Percentiles rank a stretch among this genome's conserved stretches.
These are phyloP conservation scores for Digitaria exilis DNA, from an alignment of 202 grass and related monocot species.

Conservation along the genomic window DNA sequence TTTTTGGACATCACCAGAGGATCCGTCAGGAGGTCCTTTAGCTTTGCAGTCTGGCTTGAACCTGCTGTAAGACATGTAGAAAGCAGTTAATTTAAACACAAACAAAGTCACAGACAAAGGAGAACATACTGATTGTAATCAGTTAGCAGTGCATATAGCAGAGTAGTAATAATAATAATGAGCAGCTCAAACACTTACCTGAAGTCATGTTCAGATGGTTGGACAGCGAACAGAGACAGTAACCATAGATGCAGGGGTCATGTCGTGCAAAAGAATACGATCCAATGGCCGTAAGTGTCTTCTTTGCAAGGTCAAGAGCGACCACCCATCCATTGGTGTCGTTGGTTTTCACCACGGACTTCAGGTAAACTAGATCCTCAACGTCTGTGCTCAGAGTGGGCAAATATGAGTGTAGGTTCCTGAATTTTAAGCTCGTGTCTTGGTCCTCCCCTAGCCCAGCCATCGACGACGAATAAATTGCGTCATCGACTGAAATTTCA, in stretches of 20 bases:
- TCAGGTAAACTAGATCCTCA: neutral
- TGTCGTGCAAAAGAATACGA: neutral
- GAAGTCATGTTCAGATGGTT: neutral
- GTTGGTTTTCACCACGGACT: neutral
- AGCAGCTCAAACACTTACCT: neutral
- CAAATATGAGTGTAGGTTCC: neutral
- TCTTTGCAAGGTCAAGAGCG: constrained; percentile 14
- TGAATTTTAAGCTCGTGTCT: neutral
- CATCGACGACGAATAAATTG: neutral
- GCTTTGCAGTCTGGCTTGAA: neutral
- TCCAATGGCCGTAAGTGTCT: neutral
- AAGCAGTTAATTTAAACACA: neutral
- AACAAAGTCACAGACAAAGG: neutral
- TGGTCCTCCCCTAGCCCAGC: neutral
- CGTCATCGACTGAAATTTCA: neutral
- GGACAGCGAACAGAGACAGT: neutral
- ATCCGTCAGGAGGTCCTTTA: neutral
- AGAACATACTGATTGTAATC: neutral
- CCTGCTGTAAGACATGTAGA: neutral
- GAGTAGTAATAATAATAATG: neutral
- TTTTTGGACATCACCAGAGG: neutral
- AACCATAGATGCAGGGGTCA: neutral
- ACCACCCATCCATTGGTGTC: neutral
- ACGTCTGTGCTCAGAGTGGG: neutral
- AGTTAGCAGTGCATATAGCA: neutral